Evolutionary conservation across 805 yeast genomes (phyloP), one percentile per base, ranked within the genome.

Genomic region (Metschnikowia proteae): DNA sequence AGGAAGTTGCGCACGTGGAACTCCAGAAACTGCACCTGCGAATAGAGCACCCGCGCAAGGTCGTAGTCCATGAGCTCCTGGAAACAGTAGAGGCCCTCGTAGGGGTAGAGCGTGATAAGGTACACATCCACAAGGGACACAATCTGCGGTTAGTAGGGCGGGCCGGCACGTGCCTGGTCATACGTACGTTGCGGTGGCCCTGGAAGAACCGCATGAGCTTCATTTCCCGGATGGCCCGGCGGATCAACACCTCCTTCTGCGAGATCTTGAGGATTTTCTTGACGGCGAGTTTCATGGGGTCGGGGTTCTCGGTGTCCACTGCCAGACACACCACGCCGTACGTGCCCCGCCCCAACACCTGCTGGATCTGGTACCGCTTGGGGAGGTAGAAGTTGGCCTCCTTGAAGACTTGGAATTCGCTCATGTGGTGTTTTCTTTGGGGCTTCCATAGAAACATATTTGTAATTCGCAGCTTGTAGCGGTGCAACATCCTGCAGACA

Each of bases 241-340:
- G 83, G 58, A 88, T 61, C 43, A 89, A 73, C 4, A 85, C 80
- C 41, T 82, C 87, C 55, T 80, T 80, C 37, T 73, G 71, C 59
- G 87, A 86, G 26, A 89, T 86, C 54, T 79, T 78, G 34, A 83
- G 76, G 10, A 91, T 86, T 61, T 88, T 88, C 64, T 91, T 91
- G 46, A 91, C 83, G 6, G 97, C 97, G 11, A 90, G 64, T 26
- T 58, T 58, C n/a, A 58, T 49, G 1, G 65, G 62, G 36, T 59
- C 48, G 17, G 38, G 40, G 10, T 74, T 56, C 35, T 68, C 64
- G n/a, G 68, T 56, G 59, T 83, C 88, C 6, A 76, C 53, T 0
- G 92, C 95, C 3, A 88, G 81, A 55, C 94, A 87, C 3, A 89
- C 96, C 0, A 83, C 80, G 0, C 96, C 96, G 62, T 89, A 89